Evolutionary conservation across 1,139 yeast genomes (phyloP), one percentile per base, ranked within the genome.

Genomic region (Magnusiomyces fungicola): DNA sequence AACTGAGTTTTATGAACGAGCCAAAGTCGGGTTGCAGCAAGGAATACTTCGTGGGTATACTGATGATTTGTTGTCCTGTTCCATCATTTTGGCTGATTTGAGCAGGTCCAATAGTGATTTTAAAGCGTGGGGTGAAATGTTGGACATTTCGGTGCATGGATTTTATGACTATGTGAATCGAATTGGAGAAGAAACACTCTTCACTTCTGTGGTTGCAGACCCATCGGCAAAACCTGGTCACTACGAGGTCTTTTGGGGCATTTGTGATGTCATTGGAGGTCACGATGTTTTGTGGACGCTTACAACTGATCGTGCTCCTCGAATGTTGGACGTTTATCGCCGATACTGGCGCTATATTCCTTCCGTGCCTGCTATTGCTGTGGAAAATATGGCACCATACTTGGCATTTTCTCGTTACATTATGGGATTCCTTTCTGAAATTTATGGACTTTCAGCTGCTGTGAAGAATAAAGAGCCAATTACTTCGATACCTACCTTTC

Each of bases 301-400:
- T n/a, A 6, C 42, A 4, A 38, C 42, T 6, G 42, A 23, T 30
- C 12, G 12, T 22, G 9, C n/a, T 5, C 42, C 42, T 22, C 27
- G 42, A 22, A 14, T 38, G 3, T 12, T 6, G n/a, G 29, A 23
- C n/a, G 6, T 38, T 7, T 38, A 14, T 38, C 18, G 5, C n/a
- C 27, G 29, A 3, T n/a, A 38, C 29, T 38, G 42, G 42, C 27
- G 42, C 5, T 22, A 38, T 18, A 38, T 38, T 12, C 42, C 42
- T 19, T 19, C 25, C 21, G 7, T 22, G 16, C 42, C 42, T 38
- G 22, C 29, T 9, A 18, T 18, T 22, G n/a, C 22, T 6, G 16
- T 32, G 9, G 36, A 7, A 32, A 38, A 22, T 18, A 38, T 22
- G 19, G 7, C 42, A n/a, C 29, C 27, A 12, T 38, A 38, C 29